Evolutionary conservation across 2,329 filamentous ascomycete genomes (phyloP).

Genomic region (Orbilia oligospora): DNA sequence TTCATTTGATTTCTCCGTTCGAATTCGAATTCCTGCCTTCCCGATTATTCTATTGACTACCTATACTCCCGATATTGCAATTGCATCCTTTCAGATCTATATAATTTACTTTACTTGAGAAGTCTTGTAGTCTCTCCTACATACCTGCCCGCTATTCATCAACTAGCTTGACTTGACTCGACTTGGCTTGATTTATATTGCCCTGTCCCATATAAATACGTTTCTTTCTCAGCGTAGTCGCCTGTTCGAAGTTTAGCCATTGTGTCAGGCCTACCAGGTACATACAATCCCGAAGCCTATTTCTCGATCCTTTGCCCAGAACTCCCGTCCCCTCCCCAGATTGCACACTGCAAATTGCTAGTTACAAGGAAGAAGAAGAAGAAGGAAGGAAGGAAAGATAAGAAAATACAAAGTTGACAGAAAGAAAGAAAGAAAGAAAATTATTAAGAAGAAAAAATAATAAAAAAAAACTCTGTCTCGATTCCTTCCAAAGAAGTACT

Average conservation of each 20-base stretch:
- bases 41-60: not conserved
- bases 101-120: not conserved
- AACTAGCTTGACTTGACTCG: no score
- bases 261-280: slow-evolving; percentile 42
- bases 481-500: not conserved
- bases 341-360: not conserved
- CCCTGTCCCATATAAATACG: slow-evolving; percentile 6
- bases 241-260: slow-evolving; percentile 47
- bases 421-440: not conserved
- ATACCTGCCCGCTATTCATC: not conserved
- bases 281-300: slow-evolving; percentile 29
- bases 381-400: not conserved
- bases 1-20: not conserved
- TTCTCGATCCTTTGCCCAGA: slow-evolving; percentile 20
- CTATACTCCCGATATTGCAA: not conserved
- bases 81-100: not conserved
- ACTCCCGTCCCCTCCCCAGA: not conserved
- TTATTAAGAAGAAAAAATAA: not conserved
- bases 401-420: no score
- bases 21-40: slow-evolving; percentile 12
- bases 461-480: not conserved
- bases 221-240: slow-evolving; percentile 26
- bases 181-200: not conserved
- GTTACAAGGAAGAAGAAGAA: not conserved
- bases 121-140: not conserved